These are phyloP conservation scores for Gentiana dahurica DNA, from an alignment of 257 asterid genomes.

Conservation along the genomic window DNA sequence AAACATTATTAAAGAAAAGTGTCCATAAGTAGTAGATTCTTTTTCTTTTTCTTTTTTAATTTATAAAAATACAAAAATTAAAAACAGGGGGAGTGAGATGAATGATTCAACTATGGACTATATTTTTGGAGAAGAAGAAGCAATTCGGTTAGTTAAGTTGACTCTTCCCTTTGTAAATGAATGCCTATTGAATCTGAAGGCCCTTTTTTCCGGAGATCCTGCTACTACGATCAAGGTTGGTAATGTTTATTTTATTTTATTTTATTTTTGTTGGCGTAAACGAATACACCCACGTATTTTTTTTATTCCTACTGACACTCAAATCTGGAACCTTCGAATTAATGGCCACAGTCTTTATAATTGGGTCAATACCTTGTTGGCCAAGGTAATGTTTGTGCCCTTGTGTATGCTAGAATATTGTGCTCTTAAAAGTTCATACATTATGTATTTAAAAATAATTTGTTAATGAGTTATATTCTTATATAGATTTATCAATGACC, in stretches of 20 bases:
- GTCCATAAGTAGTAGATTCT: not conserved
- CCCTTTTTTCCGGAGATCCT: constrained; percentile 97
- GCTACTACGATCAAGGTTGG: constrained; percentile 92
- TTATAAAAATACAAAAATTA: not conserved
- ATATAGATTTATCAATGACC: too few relatives aligned
- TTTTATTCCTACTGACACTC: too few relatives aligned
- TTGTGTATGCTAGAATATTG: not conserved
- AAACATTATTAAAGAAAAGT: not conserved
- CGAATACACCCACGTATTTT: too few relatives aligned
- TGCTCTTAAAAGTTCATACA: too few relatives aligned
- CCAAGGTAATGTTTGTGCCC: too few relatives aligned
- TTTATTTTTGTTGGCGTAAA: not conserved
- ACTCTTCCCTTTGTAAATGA: constrained; percentile 68
- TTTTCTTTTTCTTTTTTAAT: not conserved
- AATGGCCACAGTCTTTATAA: too few relatives aligned
- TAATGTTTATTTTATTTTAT: too few relatives aligned
- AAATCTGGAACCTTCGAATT: too few relatives aligned
- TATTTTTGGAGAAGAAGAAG: constrained; percentile 82
- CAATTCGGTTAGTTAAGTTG: constrained; percentile 53
- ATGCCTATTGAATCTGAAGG: constrained; percentile 56
- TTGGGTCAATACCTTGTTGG: too few relatives aligned
- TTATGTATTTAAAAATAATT: too few relatives aligned
- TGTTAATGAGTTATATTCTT: too few relatives aligned
- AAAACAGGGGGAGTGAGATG: constrained; percentile 31
- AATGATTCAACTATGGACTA: constrained; percentile 27